Evolutionary conservation across 2,329 filamentous ascomycete species (phyloP).

Genomic region (Monosporascus sp.): DNA sequence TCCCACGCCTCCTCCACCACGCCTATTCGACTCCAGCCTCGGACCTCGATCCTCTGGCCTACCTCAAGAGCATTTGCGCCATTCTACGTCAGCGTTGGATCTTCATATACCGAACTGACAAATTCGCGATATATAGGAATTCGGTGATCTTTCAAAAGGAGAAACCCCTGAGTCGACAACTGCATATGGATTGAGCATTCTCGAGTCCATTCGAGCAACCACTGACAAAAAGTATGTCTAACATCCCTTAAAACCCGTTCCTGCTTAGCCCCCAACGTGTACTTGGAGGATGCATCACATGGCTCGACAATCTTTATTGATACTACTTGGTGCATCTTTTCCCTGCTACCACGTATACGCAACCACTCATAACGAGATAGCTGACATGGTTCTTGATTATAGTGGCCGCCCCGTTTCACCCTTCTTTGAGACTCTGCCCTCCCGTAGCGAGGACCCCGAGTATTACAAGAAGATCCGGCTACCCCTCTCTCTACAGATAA

Average conservation of each 20-base stretch:
- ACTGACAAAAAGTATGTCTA: constrained; percentile 71
- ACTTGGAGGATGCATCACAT: background rate
- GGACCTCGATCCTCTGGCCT: too few relatives aligned
- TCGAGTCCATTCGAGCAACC: constrained; percentile 69
- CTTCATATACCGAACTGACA: constrained; percentile 4
- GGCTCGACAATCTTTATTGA: too few relatives aligned
- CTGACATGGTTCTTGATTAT: constrained; percentile 15
- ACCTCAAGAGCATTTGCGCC: too few relatives aligned
- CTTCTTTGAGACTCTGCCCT: constrained; percentile 68
- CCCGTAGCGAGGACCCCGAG: constrained; percentile 57
- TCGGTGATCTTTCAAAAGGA: constrained; percentile 43
- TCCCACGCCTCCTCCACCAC: too few relatives aligned
- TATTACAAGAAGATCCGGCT: constrained; percentile 75
- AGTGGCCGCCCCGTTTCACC: constrained; percentile 70
- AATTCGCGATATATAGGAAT: constrained; percentile 27
- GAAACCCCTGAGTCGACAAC: constrained; percentile 66
- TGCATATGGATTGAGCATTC: constrained; percentile 64
- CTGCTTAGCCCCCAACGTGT: background rate
- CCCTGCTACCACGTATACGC: too few relatives aligned
- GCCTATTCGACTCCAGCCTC: too few relatives aligned
- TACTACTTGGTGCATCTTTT: too few relatives aligned
- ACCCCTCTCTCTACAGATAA: constrained; percentile 71
- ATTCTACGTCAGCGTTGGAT: background rate
- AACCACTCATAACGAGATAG: background rate
- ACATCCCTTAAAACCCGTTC: background rate